Evolutionary conservation across 768 basidiomycete species (phyloP), one percentile per base, ranked within the genome.

Genomic region (Sarcomyxa edulis): DNA sequence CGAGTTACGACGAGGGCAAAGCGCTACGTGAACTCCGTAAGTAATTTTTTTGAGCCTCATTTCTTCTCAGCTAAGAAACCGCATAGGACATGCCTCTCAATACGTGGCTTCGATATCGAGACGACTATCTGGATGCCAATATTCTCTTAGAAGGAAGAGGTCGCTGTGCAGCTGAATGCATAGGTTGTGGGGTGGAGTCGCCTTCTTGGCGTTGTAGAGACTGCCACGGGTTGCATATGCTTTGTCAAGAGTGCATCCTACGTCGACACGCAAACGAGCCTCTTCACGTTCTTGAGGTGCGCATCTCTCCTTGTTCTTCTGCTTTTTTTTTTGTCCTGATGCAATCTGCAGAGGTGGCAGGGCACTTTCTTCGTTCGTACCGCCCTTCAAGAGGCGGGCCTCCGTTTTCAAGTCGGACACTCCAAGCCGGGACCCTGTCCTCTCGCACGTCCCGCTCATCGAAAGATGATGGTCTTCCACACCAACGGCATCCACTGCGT

Each of bases 401-500:
- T 55, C 2, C 37, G 35, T 4, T 15, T 50, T n/a, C 51, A 48
- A 30, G 26, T 59, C 4, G 55, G 55, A 1, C 56, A 59, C 32
- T 26, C 24, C 4, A 33, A 37, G n/a, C n/a, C n/a, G 3, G 31
- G 33, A 5, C 19, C 32, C 3, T 54, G 54, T 33, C 35, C 42
- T 7, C 39, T 44, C 10, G 16, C 14, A 8, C 5, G 32, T 2
- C 24, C 35, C 4, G 40, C 34, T 3, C 39, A 39, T 20, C n/a
- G 12, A n/a, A 26, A 35, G 8, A 41, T 48, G 29, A 21, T 21
- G 16, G 42, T 48, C 7, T 23, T 59, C 19, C 36, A 56, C 27
- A 35, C 42, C 19, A 54, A 46, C 23, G 59, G 59, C 9, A 35
- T 52, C 10, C 59, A 59, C 32, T 8, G 19, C 5, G 35, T 59